Percentiles rank a stretch among this genome's conserved stretches.
These are phyloP conservation scores for Rhytidhysteron rufulum DNA, from an alignment of 2,329 filamentous ascomycete species.

Conservation along the genomic window DNA sequence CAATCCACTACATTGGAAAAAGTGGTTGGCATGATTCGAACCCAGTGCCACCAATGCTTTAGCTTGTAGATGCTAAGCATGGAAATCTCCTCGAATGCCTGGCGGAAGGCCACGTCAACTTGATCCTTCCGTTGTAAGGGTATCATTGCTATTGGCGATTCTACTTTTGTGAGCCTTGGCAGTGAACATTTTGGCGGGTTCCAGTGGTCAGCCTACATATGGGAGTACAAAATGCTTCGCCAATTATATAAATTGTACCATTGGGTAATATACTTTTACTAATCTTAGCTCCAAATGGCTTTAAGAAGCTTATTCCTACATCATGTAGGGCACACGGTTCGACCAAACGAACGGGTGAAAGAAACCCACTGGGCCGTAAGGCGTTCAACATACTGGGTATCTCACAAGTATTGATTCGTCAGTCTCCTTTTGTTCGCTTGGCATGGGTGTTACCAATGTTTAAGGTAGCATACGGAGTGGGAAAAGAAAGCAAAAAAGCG, in stretches of 20 bases:
- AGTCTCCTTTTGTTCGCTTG: conserved; percentile 12
- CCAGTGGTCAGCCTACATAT: background rate
- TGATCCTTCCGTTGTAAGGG: background rate
- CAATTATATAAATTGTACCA: background rate
- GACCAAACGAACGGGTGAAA: conserved; percentile 7
- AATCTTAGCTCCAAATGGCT: conserved; percentile 7
- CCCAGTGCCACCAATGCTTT: background rate
- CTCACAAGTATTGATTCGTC: conserved; percentile 3
- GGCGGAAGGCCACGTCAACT: background rate
- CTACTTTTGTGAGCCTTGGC: conserved; percentile 5
- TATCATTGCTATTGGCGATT: conserved; percentile 4
- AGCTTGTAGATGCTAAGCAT: no score
- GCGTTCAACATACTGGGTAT: background rate
- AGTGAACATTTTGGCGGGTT: background rate
- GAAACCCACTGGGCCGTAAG: conserved; percentile 4
- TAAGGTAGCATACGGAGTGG: no score
- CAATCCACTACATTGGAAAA: background rate
- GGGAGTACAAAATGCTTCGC: background rate
- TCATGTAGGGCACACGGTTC: conserved; percentile 4
- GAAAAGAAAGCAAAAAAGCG: no score
- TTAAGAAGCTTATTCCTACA: background rate
- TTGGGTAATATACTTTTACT: conserved; percentile 13
- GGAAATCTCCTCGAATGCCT: no score
- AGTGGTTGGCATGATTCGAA: background rate
- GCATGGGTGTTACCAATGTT: no score